A percentile compares a stretch with the other conserved stretches of the same genome.
phyloP scores from a whole-genome alignment of 2,329 filamentous ascomycete species.

The Hypomyces rosellus region DNA sequence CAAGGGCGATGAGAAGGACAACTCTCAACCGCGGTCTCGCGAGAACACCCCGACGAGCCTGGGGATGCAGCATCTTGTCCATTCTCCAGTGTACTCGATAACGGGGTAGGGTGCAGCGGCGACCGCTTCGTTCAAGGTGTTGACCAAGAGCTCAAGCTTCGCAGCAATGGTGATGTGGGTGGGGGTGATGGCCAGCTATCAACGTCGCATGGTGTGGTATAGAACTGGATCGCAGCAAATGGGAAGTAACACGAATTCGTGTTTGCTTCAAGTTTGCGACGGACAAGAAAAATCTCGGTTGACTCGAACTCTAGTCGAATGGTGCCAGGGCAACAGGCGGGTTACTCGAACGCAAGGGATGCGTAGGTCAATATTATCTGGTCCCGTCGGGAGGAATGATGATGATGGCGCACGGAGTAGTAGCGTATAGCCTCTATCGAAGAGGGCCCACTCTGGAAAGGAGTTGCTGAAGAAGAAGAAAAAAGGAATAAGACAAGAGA shows the following conservation, averaged over 20 bases:
- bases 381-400: neutral
- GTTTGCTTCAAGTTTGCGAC: conserved; percentile 24
- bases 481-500: neutral
- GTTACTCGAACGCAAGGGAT: neutral
- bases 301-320: neutral
- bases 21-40: conserved; percentile 35
- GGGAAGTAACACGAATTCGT: neutral
- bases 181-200: conserved; percentile 5
- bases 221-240: neutral
- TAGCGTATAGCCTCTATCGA: conserved; percentile 27
- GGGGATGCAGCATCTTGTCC: conserved; percentile 29
- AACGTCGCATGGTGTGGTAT: conserved; percentile 7
- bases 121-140: neutral
- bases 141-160: neutral
- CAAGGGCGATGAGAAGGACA: conserved; percentile 35
- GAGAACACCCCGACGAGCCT: conserved; percentile 23
- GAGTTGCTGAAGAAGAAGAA: conserved; percentile 2
- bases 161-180: neutral
- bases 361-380: neutral
- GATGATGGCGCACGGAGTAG: neutral
- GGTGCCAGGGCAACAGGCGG: neutral
- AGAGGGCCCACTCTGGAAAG: conserved; percentile 22
- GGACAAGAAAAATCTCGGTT: neutral
- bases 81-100: conserved; percentile 9
- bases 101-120: neutral